Conservation (phyloP, 2,329 filamentous ascomycete genomes). For the Ophiocordyceps camponoti-saundersi region DNA sequence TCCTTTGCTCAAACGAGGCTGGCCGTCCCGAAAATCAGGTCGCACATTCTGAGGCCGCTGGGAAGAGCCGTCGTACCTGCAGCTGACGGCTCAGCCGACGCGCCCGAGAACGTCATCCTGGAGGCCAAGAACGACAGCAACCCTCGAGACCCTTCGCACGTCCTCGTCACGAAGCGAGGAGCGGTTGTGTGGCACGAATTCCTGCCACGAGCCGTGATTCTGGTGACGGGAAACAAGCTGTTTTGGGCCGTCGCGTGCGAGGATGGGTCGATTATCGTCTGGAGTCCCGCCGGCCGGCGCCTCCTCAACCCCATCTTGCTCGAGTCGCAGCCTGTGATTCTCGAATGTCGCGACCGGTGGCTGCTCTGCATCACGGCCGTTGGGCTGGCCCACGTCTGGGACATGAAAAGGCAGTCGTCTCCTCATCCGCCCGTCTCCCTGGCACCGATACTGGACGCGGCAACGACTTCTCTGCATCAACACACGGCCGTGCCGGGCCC, state of each 20-base stretch:
- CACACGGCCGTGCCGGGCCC: slow-evolving; percentile 63
- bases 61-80: slow-evolving; percentile 46
- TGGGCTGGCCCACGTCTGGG: slow-evolving; percentile 87
- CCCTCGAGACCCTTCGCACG: slow-evolving; percentile 65
- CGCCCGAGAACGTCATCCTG: slow-evolving; percentile 56
- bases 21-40: slow-evolving; percentile 73
- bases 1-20: slow-evolving; percentile 70
- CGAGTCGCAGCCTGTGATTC: slow-evolving; percentile 83
- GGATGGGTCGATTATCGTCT: slow-evolving; percentile 76
- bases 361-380: slow-evolving; percentile 77
- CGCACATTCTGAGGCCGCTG: slow-evolving; percentile 65
- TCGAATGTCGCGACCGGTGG: slow-evolving; percentile 83
- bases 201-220: slow-evolving; percentile 68
- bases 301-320: slow-evolving; percentile 71
- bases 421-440: slow-evolving; percentile 83
- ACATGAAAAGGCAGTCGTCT: slow-evolving; percentile 64
- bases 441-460: slow-evolving; percentile 75
- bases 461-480: slow-evolving; percentile 59
- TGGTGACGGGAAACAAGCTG: slow-evolving; percentile 75
- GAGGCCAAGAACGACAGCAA: slow-evolving; percentile 75
- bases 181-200: slow-evolving; percentile 87
- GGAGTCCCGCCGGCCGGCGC: slow-evolving; percentile 81
- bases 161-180: slow-evolving; percentile 68
- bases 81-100: slow-evolving; percentile 35
- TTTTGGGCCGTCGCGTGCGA: slow-evolving; percentile 92